Percentiles rank a stretch among this genome's conserved stretches.
phyloP scores from a whole-genome alignment of 2,329 filamentous ascomycete species.

The Penicillium sp. region DNA sequence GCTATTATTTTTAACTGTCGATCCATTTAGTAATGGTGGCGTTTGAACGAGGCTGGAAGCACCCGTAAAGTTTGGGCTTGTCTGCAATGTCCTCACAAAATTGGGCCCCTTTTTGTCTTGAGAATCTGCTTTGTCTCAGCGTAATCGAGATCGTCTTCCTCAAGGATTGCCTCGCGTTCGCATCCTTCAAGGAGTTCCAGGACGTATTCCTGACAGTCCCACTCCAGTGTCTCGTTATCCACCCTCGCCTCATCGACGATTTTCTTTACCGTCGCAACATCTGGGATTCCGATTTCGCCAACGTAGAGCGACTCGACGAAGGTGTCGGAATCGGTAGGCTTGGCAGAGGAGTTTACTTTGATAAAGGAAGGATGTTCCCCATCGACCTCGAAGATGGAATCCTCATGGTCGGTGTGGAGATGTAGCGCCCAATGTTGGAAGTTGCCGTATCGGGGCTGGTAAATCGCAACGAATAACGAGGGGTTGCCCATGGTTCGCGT shows the following conservation, averaged over 20 bases:
- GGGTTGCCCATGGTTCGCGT: not conserved
- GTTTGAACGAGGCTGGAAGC: not conserved
- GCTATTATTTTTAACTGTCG: not conserved
- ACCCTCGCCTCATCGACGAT: constrained; percentile 18
- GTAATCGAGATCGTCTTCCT: constrained; percentile 25
- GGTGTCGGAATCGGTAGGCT: constrained; percentile 16
- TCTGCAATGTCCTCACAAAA: constrained; percentile 51
- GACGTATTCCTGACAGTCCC: constrained; percentile 33
- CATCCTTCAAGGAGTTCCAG: constrained; percentile 26
- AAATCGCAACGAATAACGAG: constrained; percentile 19
- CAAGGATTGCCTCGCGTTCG: constrained; percentile 25
- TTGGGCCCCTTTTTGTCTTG: constrained; percentile 19
- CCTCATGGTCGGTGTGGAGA: constrained; percentile 21
- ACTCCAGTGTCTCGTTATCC: constrained; percentile 29
- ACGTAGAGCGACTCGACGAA: constrained; percentile 22
- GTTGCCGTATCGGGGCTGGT: constrained; percentile 28
- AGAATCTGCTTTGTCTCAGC: constrained; percentile 21
- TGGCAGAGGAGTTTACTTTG: constrained; percentile 15
- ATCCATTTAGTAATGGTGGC: not conserved
- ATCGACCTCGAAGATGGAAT: constrained; percentile 29
- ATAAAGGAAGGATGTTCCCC: constrained; percentile 27
- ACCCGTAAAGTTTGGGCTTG: not conserved
- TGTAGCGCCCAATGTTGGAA: constrained; percentile 30
- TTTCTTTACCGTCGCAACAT: constrained; percentile 20
- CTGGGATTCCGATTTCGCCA: constrained; percentile 15